Percentiles rank a stretch among this genome's conserved stretches.
These are phyloP conservation scores for Penicillium polonicum DNA, from an alignment of 2,329 filamentous ascomycete genomes.

Conservation along the genomic window DNA sequence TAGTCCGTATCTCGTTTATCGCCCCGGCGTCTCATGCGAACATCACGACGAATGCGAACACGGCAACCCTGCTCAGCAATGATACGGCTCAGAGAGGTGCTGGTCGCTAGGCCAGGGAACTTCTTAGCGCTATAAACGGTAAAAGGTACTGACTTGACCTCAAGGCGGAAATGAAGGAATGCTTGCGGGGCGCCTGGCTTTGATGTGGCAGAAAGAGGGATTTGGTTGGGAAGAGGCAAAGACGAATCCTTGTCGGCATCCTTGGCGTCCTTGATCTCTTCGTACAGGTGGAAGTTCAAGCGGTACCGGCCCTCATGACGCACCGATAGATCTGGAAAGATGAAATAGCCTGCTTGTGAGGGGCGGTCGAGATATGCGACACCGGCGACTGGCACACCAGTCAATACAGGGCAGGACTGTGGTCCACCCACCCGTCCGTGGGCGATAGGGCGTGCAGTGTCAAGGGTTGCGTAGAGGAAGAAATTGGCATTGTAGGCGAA, in stretches of 20 bases:
- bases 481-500: conserved; percentile 95
- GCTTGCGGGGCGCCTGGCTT: conserved; percentile 48
- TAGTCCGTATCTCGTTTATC: conserved; percentile 67
- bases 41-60: conserved; percentile 90
- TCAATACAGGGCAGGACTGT: conserved; percentile 78
- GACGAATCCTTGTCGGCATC: conserved; percentile 64
- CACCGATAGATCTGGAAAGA: conserved; percentile 95
- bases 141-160: conserved; percentile 85
- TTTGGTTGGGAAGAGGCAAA: conserved; percentile 41
- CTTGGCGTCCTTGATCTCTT: conserved; percentile 82
- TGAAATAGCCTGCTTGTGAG: conserved; percentile 78
- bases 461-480: conserved; percentile 91
- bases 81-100: conserved; percentile 81
- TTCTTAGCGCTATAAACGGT: conserved; percentile 96
- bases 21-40: conserved; percentile 83
- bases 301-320: conserved; percentile 91
- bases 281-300: conserved; percentile 89
- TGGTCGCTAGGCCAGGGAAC: conserved; percentile 90
- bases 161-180: conserved; percentile 80
- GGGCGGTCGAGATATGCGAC: conserved; percentile 95
- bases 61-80: conserved; percentile 96
- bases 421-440: conserved; percentile 71
- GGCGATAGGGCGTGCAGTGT: conserved; percentile 79
- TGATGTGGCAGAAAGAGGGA: conserved; percentile 28
- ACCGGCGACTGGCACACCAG: conserved; percentile 89